Evolutionary conservation across 1,284 basidiomycete species (phyloP).

Genomic region (Porogramme epimiltina): DNA sequence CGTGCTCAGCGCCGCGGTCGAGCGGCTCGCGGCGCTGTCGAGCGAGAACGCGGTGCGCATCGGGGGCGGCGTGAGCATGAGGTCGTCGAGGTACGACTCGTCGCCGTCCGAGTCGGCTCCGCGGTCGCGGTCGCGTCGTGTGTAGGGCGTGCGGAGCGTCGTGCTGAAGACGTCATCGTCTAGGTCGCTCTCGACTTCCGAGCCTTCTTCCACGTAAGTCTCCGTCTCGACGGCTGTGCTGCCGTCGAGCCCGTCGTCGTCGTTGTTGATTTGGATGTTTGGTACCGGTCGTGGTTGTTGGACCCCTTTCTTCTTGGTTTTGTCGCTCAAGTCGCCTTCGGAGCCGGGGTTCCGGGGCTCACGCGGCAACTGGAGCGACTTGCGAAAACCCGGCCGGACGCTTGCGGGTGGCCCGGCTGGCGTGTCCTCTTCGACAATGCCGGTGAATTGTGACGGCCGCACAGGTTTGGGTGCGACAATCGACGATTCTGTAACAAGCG

Average conservation of each 20-base stretch:
- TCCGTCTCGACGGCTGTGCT: no score
- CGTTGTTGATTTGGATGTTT: conserved; percentile 25
- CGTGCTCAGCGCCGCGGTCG: conserved; percentile 49
- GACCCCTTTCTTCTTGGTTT: conserved; percentile 32
- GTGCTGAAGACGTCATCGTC: conserved; percentile 56
- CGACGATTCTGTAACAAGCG: no score
- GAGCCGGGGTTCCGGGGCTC: conserved; percentile 59
- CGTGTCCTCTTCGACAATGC: conserved; percentile 34
- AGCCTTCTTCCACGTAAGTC: conserved; percentile 29
- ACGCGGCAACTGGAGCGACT: conserved; percentile 66
- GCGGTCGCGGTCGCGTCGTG: conserved; percentile 26
- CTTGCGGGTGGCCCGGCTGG: conserved; percentile 9
- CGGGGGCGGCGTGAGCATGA: conserved; percentile 27
- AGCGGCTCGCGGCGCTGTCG: conserved; percentile 36
- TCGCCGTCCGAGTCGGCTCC: conserved; percentile 42
- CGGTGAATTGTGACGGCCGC: conserved; percentile 26
- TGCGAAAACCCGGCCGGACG: conserved; percentile 51
- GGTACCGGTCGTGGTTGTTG: conserved; percentile 16
- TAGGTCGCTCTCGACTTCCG: conserved; percentile 43
- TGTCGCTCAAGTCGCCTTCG: conserved; percentile 61
- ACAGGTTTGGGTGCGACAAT: conserved; percentile 24
- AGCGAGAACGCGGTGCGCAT: conserved; percentile 12
- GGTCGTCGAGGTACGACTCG: conserved; percentile 46
- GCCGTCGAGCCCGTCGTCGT: conserved; percentile 29
- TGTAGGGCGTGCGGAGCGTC: conserved; percentile 63